Evolutionary conservation across 805 yeast species (phyloP), one percentile per base, ranked within the genome.

Genomic region (Metschnikowia colocasiae): DNA sequence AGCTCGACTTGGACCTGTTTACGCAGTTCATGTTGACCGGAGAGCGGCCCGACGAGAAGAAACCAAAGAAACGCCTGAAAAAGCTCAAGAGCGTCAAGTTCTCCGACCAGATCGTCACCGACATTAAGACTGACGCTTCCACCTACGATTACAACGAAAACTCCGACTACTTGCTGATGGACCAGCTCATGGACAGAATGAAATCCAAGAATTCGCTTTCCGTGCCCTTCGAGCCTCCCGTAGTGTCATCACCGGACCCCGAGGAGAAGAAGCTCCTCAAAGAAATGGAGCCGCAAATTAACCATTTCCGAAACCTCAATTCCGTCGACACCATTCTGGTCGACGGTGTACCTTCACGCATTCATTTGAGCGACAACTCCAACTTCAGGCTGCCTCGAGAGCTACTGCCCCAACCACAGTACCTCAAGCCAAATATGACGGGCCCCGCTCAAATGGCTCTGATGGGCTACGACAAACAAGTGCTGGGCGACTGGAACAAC

Each of bases 1-100:
- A 80, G 45, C 74, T 88, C 20, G 96, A 91, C 60, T 71, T 91
- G 55, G 96, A 91, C 63, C 80, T 89, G 26, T 91, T 91, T 64
- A 87, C 96, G 15, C 83, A 85, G 53, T 82, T 91, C 58, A 74
- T 89, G 57, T 68, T 91, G 56, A 88, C 96, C 0, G 97, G 97
- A 2, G 80, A 83, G 54, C 68, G 87, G 32, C 88, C 88, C 20
- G 71, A 63, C 13, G 74, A 78, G 45, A 61, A 62, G 58, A 53
- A 64, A 62, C 54, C 62, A 59, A 68, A 62, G 58, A 71, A 65
- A 48, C 68, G 69, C 45, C 74, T 73, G 55, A 68, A 69, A 31
- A 68, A 67, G 49, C 62, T 70, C 23, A 86, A 84, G 59, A 76
- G 80, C 46, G 94, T 87, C 37, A 83, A 84, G 56, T 87, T 87